Base-by-base conservation (phyloP, 2,329 filamentous ascomycete species). In the Venturia carpophila region DNA sequence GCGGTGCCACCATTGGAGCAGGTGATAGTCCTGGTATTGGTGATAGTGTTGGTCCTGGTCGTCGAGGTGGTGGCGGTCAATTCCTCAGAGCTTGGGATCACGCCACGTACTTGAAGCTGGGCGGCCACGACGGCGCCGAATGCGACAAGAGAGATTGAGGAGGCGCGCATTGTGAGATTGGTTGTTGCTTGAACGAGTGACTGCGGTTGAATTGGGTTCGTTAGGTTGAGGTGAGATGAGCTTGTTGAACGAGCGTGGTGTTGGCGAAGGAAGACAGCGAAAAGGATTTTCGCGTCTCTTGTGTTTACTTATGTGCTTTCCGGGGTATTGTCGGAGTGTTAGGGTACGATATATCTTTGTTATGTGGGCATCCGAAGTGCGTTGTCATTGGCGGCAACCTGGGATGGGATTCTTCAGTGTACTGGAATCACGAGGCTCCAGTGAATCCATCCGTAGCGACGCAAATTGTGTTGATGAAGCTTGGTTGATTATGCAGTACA, bases 241-340 rank as follows among this genome's bases (percentile, higher is more conserved):
- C 17, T 58, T 27, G 5, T 37, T 19, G 30, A 58, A 58, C 30
- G 52, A 58, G 30, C 37, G 52, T 58, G 52, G 3, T 58, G 52
- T 19, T 58, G 27, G 19, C 6, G 17, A 37, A 13, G 52, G 13
- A 17, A 10, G 30, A 58, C 19, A 17, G 6, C 5, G 9, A 34
- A 37, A 58, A 21, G 30, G 19, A 37, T 34, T 58, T n/a, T 34
- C 15, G 30, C 19, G 30, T 10, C 52, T 34, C 17, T 37, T 17
- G 27, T 37, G 52, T 58, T 58, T 58, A 58, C 37, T 37, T 58
- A 58, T 30, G 52, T 58, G 27, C n/a, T 11, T n/a, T 9, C 30
- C 15, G 52, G 52, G 19, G 17, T 15, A 34, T 58, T 37, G 19
- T 39, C 52, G 52, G 30, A 58, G 17, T 58, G 52, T 58, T 37